A percentile compares a stretch with the other conserved stretches of the same genome.
Evolutionary conservation across 2,329 filamentous ascomycete species (phyloP).

Genomic region (Aspergillus sp.): DNA sequence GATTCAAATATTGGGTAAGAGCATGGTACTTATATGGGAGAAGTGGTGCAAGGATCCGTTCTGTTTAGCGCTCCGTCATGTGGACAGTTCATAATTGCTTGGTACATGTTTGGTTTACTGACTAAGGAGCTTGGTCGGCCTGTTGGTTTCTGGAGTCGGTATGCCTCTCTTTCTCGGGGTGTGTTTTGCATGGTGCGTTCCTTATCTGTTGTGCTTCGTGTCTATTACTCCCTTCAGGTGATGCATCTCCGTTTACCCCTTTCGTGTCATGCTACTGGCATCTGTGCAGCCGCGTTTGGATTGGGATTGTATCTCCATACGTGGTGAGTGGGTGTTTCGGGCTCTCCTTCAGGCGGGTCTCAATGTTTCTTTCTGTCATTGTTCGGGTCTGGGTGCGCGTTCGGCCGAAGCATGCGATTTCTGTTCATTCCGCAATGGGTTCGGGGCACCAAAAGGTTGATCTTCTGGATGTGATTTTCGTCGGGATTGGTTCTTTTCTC

Average conservation of each 20-base stretch:
- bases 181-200: slow-evolving; percentile 17
- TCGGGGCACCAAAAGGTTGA: slow-evolving; percentile 16
- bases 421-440: slow-evolving; percentile 11
- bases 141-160: slow-evolving; percentile 32
- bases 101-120: slow-evolving; percentile 28
- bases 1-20: slow-evolving; percentile 23
- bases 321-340: too few species aligned
- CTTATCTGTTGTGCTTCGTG: slow-evolving; percentile 7
- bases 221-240: slow-evolving; percentile 3
- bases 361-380: slow-evolving; percentile 16
- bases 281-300: slow-evolving; percentile 8
- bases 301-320: slow-evolving; percentile 3
- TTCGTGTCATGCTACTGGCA: slow-evolving; percentile 1
- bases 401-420: slow-evolving; percentile 11
- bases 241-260: slow-evolving; percentile 5
- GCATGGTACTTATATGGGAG: slow-evolving; percentile 32
- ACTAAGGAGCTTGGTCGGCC: slow-evolving; percentile 26
- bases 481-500: not conserved
- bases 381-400: slow-evolving; percentile 17
- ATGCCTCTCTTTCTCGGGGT: slow-evolving; percentile 19
- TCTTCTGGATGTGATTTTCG: slow-evolving; percentile 4
- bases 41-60: slow-evolving; percentile 20
- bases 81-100: slow-evolving; percentile 21
- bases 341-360: slow-evolving; percentile 4
- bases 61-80: slow-evolving; percentile 21